Evolutionary conservation across 352 stramenopile species (phyloP), one percentile per base, ranked within the genome.

Genomic region (Phytophthora palmivora): DNA sequence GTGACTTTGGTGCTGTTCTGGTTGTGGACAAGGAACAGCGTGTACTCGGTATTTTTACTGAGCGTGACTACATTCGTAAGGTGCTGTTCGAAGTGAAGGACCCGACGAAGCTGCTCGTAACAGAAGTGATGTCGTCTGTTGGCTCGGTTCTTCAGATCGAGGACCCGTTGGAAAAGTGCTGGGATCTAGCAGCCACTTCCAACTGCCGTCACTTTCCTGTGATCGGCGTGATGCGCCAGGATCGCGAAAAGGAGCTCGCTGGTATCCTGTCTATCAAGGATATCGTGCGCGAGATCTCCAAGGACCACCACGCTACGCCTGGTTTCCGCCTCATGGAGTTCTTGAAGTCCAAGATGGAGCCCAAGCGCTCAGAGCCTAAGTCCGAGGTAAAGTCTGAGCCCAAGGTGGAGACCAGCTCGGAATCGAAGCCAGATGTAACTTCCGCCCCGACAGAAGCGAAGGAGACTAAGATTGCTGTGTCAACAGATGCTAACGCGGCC

Each of bases 191-290:
- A 0, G 84, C 82, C 19, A 79, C 58, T 6, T 74, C 86, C 21
- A 78, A 88, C 47, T 92, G 86, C 55, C 84, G 85, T n/a, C 87
- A 95, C 70, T 92, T 92, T 45, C 87, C 87, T 18, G 87, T 95
- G 33, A 79, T 92, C 12, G 84, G 82, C 33, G 75, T 86, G 32
- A 81, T 88, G 74, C 82, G 81, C 28, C 89, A 88, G 48, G 80
- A 86, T 28, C 80, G 82, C 18, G 82, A 90, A 60, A 90, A 95
- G 63, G 87, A 95, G 22, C 78, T 95, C 33, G 87, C 83, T 1
- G 87, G 87, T 26, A 81, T 95, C 37, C 58, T 95, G 38, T 92
- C 82, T 21, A 89, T 95, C 63, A 95, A 95, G 67, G 87, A 95
- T 54, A 88, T 95, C 53, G 84, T 95, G 26, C 82, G 81, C 7